Percentiles rank a stretch among this genome's conserved stretches.
Evolutionary conservation across 495 filamentous ascomycete genomes (phyloP).

Genomic region (Trichocladium antarcticum): DNA sequence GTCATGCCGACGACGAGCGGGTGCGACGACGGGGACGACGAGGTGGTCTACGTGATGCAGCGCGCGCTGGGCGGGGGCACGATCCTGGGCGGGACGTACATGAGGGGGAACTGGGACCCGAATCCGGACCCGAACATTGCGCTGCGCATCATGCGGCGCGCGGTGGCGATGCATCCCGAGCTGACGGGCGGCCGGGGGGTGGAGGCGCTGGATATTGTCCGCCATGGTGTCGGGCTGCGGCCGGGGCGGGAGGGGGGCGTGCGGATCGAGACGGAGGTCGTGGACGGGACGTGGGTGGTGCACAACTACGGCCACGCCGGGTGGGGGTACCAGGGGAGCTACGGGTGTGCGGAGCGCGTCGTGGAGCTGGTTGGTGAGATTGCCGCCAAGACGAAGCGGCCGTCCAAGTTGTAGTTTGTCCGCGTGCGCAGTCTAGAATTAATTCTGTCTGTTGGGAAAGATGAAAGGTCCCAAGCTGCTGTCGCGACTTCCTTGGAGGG

Average conservation of each 20-base stretch:
- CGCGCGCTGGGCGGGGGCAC: slow-evolving; percentile 70
- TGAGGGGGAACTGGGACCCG: slow-evolving; percentile 72
- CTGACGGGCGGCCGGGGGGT: slow-evolving; percentile 65
- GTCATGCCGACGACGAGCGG: slow-evolving; percentile 64
- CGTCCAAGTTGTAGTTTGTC: slow-evolving; percentile 10
- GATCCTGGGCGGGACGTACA: slow-evolving; percentile 78
- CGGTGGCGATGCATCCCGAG: slow-evolving; percentile 57
- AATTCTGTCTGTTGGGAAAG: not conserved
- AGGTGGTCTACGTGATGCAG: slow-evolving; percentile 82
- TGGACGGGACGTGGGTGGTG: slow-evolving; percentile 62
- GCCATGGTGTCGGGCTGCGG: slow-evolving; percentile 80
- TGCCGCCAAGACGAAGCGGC: slow-evolving; percentile 8
- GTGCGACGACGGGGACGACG: slow-evolving; percentile 69
- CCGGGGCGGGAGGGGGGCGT: slow-evolving; percentile 65
- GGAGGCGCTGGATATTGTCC: slow-evolving; percentile 71
- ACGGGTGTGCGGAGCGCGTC: slow-evolving; percentile 64
- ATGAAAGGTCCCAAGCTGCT: too few relatives aligned
- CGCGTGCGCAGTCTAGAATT: not conserved
- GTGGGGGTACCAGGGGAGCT: slow-evolving; percentile 82
- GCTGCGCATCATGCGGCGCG: slow-evolving; percentile 78
- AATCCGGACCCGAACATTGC: slow-evolving; percentile 73
- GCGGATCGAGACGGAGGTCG: slow-evolving; percentile 70
- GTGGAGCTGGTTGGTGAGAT: slow-evolving; percentile 59
- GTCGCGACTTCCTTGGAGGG: too few relatives aligned
- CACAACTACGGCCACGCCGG: slow-evolving; percentile 97